Percentiles rank a stretch among this genome's conserved stretches.
Conservation (phyloP, 805 yeast species). For the Candida qinlingensis region DNA sequence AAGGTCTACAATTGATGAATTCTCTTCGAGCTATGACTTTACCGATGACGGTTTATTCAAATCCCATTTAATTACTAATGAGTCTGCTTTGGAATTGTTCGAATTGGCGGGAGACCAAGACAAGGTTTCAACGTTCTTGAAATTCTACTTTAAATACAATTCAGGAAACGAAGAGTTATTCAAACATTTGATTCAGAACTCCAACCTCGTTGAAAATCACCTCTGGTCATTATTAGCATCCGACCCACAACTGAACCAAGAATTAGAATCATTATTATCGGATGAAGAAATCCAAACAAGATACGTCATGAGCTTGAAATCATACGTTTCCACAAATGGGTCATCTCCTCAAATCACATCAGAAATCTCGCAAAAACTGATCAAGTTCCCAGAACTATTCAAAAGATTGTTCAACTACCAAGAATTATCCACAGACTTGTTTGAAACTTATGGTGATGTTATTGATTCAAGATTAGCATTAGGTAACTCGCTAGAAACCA, state of each 20-base stretch:
- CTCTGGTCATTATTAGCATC: constrained; percentile 6
- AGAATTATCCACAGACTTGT: constrained; percentile 18
- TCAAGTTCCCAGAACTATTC: constrained; percentile 7
- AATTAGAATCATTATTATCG: constrained; percentile 4
- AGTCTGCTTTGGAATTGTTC: constrained; percentile 32
- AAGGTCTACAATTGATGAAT: constrained; percentile 18
- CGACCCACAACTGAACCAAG: not conserved
- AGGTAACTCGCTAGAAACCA: constrained; percentile 42
- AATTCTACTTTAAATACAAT: constrained; percentile 17
- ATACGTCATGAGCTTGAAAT: constrained; percentile 10
- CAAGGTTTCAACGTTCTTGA: constrained; percentile 19
- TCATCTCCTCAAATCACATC: constrained; percentile 1
- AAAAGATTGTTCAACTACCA: not conserved
- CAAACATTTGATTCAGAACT: constrained; percentile 5
- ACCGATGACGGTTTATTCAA: constrained; percentile 25
- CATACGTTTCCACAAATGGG: constrained; percentile 1
- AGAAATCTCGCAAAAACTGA: constrained; percentile 14
- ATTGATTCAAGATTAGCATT: constrained; percentile 37
- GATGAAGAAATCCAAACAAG: constrained; percentile 4
- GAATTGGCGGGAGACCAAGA: constrained; percentile 18
- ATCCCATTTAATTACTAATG: constrained; percentile 28
- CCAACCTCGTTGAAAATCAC: constrained; percentile 10
- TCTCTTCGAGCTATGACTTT: constrained; percentile 24
- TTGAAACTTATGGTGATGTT: constrained; percentile 25
- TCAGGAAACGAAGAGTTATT: constrained; percentile 10